A percentile compares a stretch with the other conserved stretches of the same genome.
Evolutionary conservation across 768 basidiomycete species (phyloP).

Genomic region (Tricholoma sp.): DNA sequence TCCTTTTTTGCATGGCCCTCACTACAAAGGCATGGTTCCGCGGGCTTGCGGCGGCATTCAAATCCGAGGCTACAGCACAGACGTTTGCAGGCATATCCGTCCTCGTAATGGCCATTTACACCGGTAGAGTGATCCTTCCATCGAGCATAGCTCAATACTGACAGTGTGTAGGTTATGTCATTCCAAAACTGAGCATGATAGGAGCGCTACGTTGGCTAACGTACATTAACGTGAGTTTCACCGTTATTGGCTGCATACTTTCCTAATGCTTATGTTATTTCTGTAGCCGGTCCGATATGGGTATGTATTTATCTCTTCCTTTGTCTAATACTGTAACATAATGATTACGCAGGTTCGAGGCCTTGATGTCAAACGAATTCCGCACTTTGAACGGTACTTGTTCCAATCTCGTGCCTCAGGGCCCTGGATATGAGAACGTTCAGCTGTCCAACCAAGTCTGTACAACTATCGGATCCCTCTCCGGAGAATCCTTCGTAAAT

Average conservation of each 20-base stretch:
- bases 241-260: background rate
- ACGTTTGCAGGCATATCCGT: slow-evolving; percentile 40
- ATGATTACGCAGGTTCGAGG: slow-evolving; percentile 50
- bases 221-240: slow-evolving; percentile 49
- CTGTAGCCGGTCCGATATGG: slow-evolving; percentile 40
- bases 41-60: slow-evolving; percentile 53
- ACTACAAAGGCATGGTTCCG: slow-evolving; percentile 78
- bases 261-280: background rate
- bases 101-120: slow-evolving; percentile 50
- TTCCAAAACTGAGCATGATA: slow-evolving; percentile 59
- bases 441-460: slow-evolving; percentile 69
- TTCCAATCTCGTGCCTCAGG: slow-evolving; percentile 53
- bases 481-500: slow-evolving; percentile 54
- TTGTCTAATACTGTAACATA: background rate
- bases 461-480: slow-evolving; percentile 56
- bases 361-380: slow-evolving; percentile 79
- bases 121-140: slow-evolving; percentile 37
- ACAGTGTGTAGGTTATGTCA: slow-evolving; percentile 55
- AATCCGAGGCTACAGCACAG: slow-evolving; percentile 55
- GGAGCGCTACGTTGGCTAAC: slow-evolving; percentile 66
- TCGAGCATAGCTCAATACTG: too few relatives aligned
- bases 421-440: slow-evolving; percentile 56
- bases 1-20: slow-evolving; percentile 49
- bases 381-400: slow-evolving; percentile 60
- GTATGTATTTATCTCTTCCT: slow-evolving; percentile 11